These are phyloP conservation scores for Fusarium staphyleae DNA, from an alignment of 2,329 filamentous ascomycete species.

Conservation along the genomic window DNA sequence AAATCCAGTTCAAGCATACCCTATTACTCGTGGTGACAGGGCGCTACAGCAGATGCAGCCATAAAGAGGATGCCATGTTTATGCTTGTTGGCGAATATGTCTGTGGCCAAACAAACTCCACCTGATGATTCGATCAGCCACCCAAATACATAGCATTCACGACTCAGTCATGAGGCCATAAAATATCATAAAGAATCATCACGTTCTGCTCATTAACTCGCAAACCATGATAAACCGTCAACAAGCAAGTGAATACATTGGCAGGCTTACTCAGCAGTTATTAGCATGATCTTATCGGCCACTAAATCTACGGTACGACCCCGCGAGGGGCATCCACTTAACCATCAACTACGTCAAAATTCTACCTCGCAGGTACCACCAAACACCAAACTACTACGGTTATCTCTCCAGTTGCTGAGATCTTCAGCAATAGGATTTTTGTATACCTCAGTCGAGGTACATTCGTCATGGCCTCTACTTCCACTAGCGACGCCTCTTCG, in stretches of 20 bases:
- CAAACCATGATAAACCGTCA: no score
- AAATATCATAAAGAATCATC: no score
- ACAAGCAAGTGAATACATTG: neutral
- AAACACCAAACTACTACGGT: neutral
- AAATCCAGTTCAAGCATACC: constrained; percentile 14
- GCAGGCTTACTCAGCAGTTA: constrained; percentile 26
- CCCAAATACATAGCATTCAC: neutral
- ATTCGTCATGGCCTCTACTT: constrained; percentile 46
- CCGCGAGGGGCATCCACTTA: constrained; percentile 41
- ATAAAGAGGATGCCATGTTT: neutral
- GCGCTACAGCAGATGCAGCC: neutral
- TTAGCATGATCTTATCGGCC: neutral
- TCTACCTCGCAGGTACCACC: constrained; percentile 1
- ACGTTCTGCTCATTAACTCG: no score
- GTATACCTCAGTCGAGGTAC: neutral
- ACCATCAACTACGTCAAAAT: constrained; percentile 25
- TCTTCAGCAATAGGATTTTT: neutral
- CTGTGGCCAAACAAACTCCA: no score
- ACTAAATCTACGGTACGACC: constrained; percentile 35
- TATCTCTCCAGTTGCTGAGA: neutral
- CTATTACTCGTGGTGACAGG: neutral
- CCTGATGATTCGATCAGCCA: neutral
- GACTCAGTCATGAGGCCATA: no score
- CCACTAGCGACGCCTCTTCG: constrained; percentile 38
- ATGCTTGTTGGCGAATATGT: no score